Evolutionary conservation across 768 basidiomycete genomes (phyloP).

Genomic region (Leccinum incarnatum): DNA sequence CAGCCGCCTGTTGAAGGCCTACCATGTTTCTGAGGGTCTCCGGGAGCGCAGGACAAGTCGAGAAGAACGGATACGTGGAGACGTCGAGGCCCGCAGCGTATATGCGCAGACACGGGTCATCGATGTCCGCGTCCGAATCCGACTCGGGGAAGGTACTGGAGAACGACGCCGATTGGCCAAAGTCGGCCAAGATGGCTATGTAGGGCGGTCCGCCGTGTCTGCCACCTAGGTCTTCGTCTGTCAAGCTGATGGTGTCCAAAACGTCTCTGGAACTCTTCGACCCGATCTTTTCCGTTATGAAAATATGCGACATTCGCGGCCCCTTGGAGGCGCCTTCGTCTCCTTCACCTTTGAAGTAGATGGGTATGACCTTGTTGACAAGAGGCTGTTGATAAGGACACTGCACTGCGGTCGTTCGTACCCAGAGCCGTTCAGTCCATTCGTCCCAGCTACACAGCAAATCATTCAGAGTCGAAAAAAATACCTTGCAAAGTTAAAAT

Average conservation of each 20-base stretch:
- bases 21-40: not conserved
- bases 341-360: conserved; percentile 2
- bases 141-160: not conserved
- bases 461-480: not conserved
- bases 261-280: not conserved
- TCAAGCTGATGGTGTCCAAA: not conserved
- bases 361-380: conserved; percentile 14
- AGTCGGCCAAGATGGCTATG: conserved; percentile 1
- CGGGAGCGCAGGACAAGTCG: not conserved
- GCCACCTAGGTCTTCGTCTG: not conserved
- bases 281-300: conserved; percentile 8
- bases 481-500: not conserved
- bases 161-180: not conserved
- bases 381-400: conserved; percentile 6
- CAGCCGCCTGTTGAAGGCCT: not conserved
- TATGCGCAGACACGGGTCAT: not conserved
- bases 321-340: not conserved
- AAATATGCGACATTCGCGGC: conserved; percentile 2
- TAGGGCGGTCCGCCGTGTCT: not conserved
- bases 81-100: not conserved
- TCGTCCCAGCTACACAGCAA: not conserved
- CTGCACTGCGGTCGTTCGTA: conserved; percentile 12
- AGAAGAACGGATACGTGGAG: conserved; percentile 7
- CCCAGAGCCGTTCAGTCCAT: conserved; percentile 10
- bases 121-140: not conserved